Evolutionary conservation across 495 filamentous ascomycete species (phyloP).

Genomic region (Xylaria longipes): DNA sequence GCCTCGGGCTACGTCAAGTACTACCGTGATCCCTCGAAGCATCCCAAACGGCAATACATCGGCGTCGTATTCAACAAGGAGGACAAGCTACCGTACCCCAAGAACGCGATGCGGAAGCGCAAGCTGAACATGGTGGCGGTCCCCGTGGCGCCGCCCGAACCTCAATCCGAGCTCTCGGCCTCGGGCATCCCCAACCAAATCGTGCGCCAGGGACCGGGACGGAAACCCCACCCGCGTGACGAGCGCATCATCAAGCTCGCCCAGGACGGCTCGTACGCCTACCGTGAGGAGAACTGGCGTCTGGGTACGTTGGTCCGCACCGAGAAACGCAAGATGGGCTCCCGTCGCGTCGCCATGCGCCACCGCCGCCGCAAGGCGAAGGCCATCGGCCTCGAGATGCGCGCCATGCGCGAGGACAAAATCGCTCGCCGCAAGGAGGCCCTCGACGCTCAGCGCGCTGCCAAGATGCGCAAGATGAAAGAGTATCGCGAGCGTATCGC

Average conservation of each 20-base stretch:
- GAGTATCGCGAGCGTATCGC: conserved; percentile 32
- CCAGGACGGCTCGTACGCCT: conserved; percentile 69
- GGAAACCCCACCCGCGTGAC: conserved; percentile 43
- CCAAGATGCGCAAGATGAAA: conserved; percentile 29
- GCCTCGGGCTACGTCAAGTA: conserved; percentile 91
- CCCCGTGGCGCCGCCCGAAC: conserved; percentile 36
- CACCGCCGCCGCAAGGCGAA: conserved; percentile 32
- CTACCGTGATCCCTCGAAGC: conserved; percentile 81
- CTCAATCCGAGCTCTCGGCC: conserved; percentile 39
- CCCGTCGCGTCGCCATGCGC: conserved; percentile 34
- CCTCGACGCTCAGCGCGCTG: conserved; percentile 33
- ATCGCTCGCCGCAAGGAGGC: conserved; percentile 41
- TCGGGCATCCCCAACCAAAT: conserved; percentile 54
- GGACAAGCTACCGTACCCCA: conserved; percentile 74
- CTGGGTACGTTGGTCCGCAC: conserved; percentile 66
- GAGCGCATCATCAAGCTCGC: conserved; percentile 58
- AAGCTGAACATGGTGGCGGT: conserved; percentile 71
- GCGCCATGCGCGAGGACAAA: conserved; percentile 41
- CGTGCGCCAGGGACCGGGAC: conserved; percentile 39
- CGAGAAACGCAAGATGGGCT: conserved; percentile 40
- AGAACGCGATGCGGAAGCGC: conserved; percentile 69
- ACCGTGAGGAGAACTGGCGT: conserved; percentile 82
- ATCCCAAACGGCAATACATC: conserved; percentile 88
- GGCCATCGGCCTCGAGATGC: conserved; percentile 38
- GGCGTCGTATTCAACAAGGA: conserved; percentile 84